Evolutionary conservation across 495 filamentous ascomycete genomes (phyloP), one percentile per base, ranked within the genome.

Genomic region (Elasticomyces elasticus): DNA sequence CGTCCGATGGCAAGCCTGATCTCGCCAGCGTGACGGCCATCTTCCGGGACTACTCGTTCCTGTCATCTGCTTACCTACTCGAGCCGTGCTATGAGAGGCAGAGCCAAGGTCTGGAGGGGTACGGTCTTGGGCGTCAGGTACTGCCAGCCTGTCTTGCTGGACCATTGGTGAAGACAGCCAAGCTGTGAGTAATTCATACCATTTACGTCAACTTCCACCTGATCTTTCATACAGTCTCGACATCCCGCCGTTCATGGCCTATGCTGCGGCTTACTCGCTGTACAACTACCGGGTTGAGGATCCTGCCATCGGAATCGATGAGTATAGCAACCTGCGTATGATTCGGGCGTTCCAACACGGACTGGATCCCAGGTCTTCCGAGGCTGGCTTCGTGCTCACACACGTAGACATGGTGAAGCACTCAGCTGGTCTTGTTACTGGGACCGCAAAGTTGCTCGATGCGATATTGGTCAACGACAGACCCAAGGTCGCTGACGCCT

Each of bases 171-270:
- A 79, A 76, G 48, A 85, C 85, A 70, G 88, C 87, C 59, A 76
- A 84, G 55, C 69, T 94, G 86, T 94, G 76, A 72, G 85, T 79
- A 25, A 22, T 47, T 17, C 20, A 19, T 44, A 12, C 38, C n/a
- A 27, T 35, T n/a, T 23, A 22, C 7, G 43, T 49, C 25, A 5
- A 13, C 24, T 27, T 30, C 42, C n/a, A n/a, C 33, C 27, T 1
- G 46, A 46, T 40, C 52, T 24, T 55, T 30, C 20, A 25, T 35
- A 1, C 53, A 82, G 77, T 22, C 75, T 75, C 54, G 79, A 78
- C 19, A 87, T 86, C 70, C 84, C 85, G 64, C 87, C 89, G 6
- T 95, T 94, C 75, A 91, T 95, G 87, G 88, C 91, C 61, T 95
- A 95, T 68, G 89, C 89, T 12, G 89, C 87, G 22, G 85, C 85